Evolutionary conservation across 495 filamentous ascomycete species (phyloP).

Genomic region (Neurospora sp.): DNA sequence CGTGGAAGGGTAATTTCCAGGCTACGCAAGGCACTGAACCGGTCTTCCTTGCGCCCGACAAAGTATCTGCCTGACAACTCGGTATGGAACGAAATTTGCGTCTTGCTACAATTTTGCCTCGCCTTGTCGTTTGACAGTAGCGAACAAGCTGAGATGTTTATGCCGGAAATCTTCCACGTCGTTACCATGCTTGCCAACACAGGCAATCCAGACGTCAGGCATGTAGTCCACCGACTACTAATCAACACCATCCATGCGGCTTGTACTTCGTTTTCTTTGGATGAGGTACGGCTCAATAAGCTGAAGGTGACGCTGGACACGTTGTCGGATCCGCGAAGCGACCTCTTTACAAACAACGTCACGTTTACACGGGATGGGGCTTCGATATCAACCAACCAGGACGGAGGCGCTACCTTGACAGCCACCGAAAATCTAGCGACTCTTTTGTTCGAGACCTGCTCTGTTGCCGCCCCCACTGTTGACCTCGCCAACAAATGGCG

Average conservation of each 20-base stretch:
- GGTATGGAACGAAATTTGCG: conserved; percentile 54
- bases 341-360: conserved; percentile 33
- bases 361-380: conserved; percentile 29
- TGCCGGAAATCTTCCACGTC: conserved; percentile 57
- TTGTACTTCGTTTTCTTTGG: conserved; percentile 49
- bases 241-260: conserved; percentile 57
- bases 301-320: conserved; percentile 42
- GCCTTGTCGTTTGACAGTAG: conserved; percentile 55
- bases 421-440: conserved; percentile 45
- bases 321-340: conserved; percentile 45
- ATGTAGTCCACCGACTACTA: conserved; percentile 48
- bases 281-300: conserved; percentile 43
- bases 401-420: conserved; percentile 35
- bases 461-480: conserved; percentile 48
- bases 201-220: conserved; percentile 42
- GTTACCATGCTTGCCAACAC: conserved; percentile 58
- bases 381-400: conserved; percentile 36
- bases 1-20: conserved; percentile 51
- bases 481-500: conserved; percentile 59
- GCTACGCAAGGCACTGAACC: conserved; percentile 52
- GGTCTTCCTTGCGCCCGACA: conserved; percentile 51
- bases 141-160: conserved; percentile 51
- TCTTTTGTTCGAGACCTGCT: conserved; percentile 50
- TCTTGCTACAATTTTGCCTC: conserved; percentile 51
- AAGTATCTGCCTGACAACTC: conserved; percentile 50